phyloP scores from a whole-genome alignment of 495 filamentous ascomycete genomes.

The Aspergillus bertholletiae region DNA sequence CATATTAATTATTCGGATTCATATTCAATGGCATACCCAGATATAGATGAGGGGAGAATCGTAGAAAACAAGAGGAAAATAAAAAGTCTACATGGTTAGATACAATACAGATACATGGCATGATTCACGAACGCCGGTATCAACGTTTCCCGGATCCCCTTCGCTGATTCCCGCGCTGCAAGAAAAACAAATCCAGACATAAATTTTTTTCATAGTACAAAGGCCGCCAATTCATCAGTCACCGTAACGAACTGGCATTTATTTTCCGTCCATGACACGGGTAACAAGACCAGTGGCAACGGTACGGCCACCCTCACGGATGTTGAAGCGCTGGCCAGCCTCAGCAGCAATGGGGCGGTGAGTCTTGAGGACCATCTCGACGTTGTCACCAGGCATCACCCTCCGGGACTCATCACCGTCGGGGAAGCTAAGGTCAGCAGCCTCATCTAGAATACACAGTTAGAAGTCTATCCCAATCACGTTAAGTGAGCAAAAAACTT shows the following conservation, averaged over 20 bases:
- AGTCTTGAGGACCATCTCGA: constrained; percentile 86
- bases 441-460: constrained; percentile 56
- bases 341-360: constrained; percentile 81
- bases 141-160: constrained; percentile 24
- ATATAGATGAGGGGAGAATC: constrained; percentile 11
- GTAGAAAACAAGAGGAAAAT: constrained; percentile 27
- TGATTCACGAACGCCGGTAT: constrained; percentile 40
- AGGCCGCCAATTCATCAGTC: constrained; percentile 16
- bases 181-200: constrained; percentile 27
- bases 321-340: constrained; percentile 87
- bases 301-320: constrained; percentile 92
- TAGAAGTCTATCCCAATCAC: constrained; percentile 8
- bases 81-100: constrained; percentile 42
- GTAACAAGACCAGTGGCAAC: constrained; percentile 92
- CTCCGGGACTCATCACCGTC: constrained; percentile 71
- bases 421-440: constrained; percentile 76
- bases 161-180: constrained; percentile 38
- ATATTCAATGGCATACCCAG: constrained; percentile 18
- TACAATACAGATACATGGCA: constrained; percentile 40
- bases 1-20: constrained; percentile 14
- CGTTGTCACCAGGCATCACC: constrained; percentile 97
- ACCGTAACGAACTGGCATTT: constrained; percentile 12
- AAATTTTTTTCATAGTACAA: constrained; percentile 37
- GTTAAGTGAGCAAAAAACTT: too few species aligned
- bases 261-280: constrained; percentile 58